Base-by-base conservation (phyloP, 305 asterid species). In the Euphrasia arctica region DNA sequence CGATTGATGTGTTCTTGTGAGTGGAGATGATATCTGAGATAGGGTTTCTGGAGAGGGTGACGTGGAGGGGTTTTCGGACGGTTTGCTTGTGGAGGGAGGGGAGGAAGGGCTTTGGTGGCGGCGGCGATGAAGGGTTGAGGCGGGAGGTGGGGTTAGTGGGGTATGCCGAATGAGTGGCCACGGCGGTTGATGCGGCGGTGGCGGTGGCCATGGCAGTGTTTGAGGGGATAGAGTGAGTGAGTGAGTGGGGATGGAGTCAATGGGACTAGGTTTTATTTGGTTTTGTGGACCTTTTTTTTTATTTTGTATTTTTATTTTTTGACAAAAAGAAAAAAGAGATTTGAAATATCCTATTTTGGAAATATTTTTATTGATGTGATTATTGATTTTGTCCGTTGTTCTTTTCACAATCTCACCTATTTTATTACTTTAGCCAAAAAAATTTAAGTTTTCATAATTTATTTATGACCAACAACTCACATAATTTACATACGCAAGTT, bases 121-220 rank as follows among this genome's bases (percentile, higher is more conserved):
- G 66, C 50, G 74, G 60, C 6, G 55, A 50, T 13, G 54, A 75
- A 9, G 73, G 70, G 28, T 73, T 18, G 22, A 65, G 74, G 63
- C 75, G 76, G 58, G 75, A 32, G 29, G 63, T 57, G 54, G 50
- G 52, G 7, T 25, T 18, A 18, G 22, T 18, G 22, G 22, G 22
- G 22, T 18, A 48, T 39, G 61, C 3, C 0, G 77, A 11, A 52
- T 76, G 70, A 14, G 77, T 45, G 2, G 54, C 41, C 48, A 74
- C 31, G 58, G 73, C 36, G 75, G 86, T 8, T 57, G 79, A 52
- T 45, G 91, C 76, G 67, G 73, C 31, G 78, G 89, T 42, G 69
- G 90, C 52, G 70, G 83, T 75, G 70, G 96, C 87, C 84, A 82
- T 81, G 59, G 28, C 11, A 66, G 68, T 51, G 43, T 3, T 36